These are phyloP conservation scores for Aspergillus felis DNA, from an alignment of 2,329 filamentous ascomycete species.

Conservation along the genomic window DNA sequence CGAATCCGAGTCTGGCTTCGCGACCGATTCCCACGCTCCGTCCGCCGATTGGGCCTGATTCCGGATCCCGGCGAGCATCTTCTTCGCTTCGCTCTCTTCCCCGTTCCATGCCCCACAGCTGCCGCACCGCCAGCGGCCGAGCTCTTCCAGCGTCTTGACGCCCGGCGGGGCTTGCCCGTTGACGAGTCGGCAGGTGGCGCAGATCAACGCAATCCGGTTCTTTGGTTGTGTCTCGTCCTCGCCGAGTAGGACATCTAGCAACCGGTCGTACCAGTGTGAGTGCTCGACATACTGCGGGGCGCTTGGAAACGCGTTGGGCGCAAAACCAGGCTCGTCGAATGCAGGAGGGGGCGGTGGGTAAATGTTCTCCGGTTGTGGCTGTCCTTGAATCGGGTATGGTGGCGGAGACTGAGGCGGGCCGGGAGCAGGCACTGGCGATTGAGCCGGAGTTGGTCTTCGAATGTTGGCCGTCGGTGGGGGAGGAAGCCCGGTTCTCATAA, in stretches of 20 bases:
- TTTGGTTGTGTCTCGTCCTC: constrained; percentile 92
- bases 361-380: constrained; percentile 1
- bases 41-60: constrained; percentile 15
- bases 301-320: constrained; percentile 45
- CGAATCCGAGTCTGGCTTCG: constrained; percentile 16
- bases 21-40: constrained; percentile 21
- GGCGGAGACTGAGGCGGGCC: constrained; percentile 27
- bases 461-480: constrained; percentile 66
- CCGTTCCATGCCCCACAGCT: constrained; percentile 81
- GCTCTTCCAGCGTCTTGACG: constrained; percentile 67
- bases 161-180: constrained; percentile 96
- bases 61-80: constrained; percentile 65
- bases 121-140: constrained; percentile 86
- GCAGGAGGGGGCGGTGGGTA: constrained; percentile 12
- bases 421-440: constrained; percentile 7
- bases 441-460: constrained; percentile 24
- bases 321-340: constrained; percentile 42
- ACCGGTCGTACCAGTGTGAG: constrained; percentile 87
- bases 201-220: constrained; percentile 87
- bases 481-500: constrained; percentile 50
- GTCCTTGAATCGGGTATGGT: constrained; percentile 16
- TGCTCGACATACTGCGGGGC: constrained; percentile 34
- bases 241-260: constrained; percentile 85
- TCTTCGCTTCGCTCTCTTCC: constrained; percentile 69
- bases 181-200: constrained; percentile 74